phyloP scores from a whole-genome alignment of 1,284 basidiomycete species.

The Leucoagaricus sp. region DNA sequence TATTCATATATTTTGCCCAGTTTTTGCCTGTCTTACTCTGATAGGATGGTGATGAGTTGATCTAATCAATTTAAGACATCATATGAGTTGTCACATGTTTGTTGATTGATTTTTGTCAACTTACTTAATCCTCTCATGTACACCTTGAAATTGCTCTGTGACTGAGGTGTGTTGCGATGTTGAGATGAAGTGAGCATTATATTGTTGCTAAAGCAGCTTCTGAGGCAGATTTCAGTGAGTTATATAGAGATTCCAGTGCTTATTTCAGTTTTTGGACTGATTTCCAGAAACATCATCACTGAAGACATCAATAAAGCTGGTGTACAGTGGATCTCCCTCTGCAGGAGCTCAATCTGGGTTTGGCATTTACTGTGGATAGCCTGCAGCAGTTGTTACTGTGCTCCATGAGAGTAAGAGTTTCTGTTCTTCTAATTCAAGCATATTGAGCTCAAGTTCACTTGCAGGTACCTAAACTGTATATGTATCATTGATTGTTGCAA shows the following conservation, averaged over 20 bases:
- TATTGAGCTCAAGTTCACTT: slow-evolving; percentile 17
- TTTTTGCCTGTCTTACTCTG: slow-evolving; percentile 22
- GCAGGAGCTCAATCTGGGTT: slow-evolving; percentile 31
- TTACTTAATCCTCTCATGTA: slow-evolving; percentile 30
- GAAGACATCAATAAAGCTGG: slow-evolving; percentile 28
- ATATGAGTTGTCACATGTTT: too few species aligned
- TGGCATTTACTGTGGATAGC: slow-evolving; percentile 26
- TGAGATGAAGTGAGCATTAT: slow-evolving; percentile 34
- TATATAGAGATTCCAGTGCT: slow-evolving; percentile 34
- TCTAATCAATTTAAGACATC: too few species aligned
- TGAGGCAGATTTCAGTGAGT: slow-evolving; percentile 31
- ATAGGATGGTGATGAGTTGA: slow-evolving; percentile 28
- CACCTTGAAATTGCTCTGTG: slow-evolving; percentile 33
- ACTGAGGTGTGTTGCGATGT: slow-evolving; percentile 33
- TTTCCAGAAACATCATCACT: slow-evolving; percentile 33
- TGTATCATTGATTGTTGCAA: slow-evolving; percentile 19
- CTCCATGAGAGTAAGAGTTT: slow-evolving; percentile 13
- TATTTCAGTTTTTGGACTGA: slow-evolving; percentile 31
- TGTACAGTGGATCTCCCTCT: slow-evolving; percentile 29
- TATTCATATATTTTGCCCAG: slow-evolving; percentile 19
- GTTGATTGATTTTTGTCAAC: not conserved
- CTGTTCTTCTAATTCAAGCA: slow-evolving; percentile 13
- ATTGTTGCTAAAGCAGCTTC: slow-evolving; percentile 32
- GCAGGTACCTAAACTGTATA: slow-evolving; percentile 23
- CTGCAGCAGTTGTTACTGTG: slow-evolving; percentile 18